Evolutionary conservation across 2,329 filamentous ascomycete species (phyloP).

Genomic region (Aureobasidium lini): DNA sequence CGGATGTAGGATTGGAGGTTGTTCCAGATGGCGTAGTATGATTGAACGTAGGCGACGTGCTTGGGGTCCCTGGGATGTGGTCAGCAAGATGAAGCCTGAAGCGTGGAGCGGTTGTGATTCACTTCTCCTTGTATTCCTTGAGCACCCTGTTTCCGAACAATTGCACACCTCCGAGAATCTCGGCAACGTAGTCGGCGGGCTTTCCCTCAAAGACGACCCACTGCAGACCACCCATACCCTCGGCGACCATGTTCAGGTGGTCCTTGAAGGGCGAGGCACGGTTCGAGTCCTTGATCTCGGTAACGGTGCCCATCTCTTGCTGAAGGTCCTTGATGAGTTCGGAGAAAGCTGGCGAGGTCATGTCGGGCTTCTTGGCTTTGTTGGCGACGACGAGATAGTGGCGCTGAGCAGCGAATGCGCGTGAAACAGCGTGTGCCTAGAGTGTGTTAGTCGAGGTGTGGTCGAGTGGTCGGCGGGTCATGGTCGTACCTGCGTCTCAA

Average conservation of each 20-base stretch:
- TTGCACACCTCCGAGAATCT: slow-evolving; percentile 74
- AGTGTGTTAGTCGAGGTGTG: neutral
- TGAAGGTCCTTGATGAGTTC: slow-evolving; percentile 83
- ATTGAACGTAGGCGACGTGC: slow-evolving; percentile 81
- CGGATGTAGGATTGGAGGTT: slow-evolving; percentile 78
- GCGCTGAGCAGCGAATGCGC: slow-evolving; percentile 75
- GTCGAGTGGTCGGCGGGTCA: neutral
- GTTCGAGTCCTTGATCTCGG: slow-evolving; percentile 74
- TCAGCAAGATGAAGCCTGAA: neutral
- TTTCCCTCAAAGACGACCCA: slow-evolving; percentile 84
- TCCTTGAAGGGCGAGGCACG: slow-evolving; percentile 67
- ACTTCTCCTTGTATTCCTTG: slow-evolving; percentile 82
- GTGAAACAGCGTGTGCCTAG: slow-evolving; percentile 49
- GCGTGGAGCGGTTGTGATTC: slow-evolving; percentile 23
- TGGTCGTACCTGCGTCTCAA: slow-evolving; percentile 34
- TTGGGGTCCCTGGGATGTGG: slow-evolving; percentile 55
- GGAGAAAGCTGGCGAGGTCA: slow-evolving; percentile 60
- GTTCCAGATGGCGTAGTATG: slow-evolving; percentile 88
- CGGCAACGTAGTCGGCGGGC: slow-evolving; percentile 77
- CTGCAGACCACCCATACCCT: slow-evolving; percentile 80
- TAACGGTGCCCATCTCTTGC: slow-evolving; percentile 69
- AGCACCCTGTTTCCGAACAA: slow-evolving; percentile 93
- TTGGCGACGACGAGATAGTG: slow-evolving; percentile 82
- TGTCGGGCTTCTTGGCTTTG: slow-evolving; percentile 85
- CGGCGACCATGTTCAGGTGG: slow-evolving; percentile 78